Evolutionary conservation across 495 filamentous ascomycete genomes (phyloP).

Genomic region (Choiromyces venosus): DNA sequence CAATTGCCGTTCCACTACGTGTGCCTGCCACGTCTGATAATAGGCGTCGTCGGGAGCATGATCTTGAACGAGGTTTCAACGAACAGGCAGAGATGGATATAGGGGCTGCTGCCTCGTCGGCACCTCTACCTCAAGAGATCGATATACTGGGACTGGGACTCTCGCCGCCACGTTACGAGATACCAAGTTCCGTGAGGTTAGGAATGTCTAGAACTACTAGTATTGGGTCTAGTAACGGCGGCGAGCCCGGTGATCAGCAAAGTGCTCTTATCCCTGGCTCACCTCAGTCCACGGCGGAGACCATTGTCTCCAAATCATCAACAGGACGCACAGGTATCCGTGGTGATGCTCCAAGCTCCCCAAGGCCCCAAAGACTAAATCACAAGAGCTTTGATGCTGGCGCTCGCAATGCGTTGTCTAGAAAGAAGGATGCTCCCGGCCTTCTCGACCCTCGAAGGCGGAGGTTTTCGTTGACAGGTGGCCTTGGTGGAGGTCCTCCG

Average conservation of each 20-base stretch:
- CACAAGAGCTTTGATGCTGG: constrained; percentile 36
- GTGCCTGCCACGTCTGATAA: constrained; percentile 70
- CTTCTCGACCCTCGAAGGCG: constrained; percentile 31
- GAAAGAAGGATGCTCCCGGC: constrained; percentile 20
- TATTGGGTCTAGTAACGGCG: constrained; percentile 30
- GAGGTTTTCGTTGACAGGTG: constrained; percentile 25
- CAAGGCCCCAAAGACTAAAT: constrained; percentile 22
- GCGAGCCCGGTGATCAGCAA: constrained; percentile 29
- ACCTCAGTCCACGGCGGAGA: constrained; percentile 17
- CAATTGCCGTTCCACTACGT: constrained; percentile 83
- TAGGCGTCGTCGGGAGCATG: constrained; percentile 54
- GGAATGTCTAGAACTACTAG: constrained; percentile 61
- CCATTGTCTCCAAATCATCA: constrained; percentile 21
- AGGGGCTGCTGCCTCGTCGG: constrained; percentile 61
- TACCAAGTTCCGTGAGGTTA: constrained; percentile 80
- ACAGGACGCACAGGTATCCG: constrained; percentile 16
- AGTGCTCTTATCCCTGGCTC: constrained; percentile 27
- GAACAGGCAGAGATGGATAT: constrained; percentile 87
- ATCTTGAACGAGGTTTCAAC: constrained; percentile 40
- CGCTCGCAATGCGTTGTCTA: constrained; percentile 1
- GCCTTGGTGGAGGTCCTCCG: constrained; percentile 21
- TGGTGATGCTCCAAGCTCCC: constrained; percentile 21
- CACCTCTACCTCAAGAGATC: constrained; percentile 49
- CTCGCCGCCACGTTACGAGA: constrained; percentile 56
- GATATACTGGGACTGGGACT: constrained; percentile 76